These are phyloP conservation scores for Hansfordia pulvinata DNA, from an alignment of 2,329 filamentous ascomycete genomes.

Conservation along the genomic window DNA sequence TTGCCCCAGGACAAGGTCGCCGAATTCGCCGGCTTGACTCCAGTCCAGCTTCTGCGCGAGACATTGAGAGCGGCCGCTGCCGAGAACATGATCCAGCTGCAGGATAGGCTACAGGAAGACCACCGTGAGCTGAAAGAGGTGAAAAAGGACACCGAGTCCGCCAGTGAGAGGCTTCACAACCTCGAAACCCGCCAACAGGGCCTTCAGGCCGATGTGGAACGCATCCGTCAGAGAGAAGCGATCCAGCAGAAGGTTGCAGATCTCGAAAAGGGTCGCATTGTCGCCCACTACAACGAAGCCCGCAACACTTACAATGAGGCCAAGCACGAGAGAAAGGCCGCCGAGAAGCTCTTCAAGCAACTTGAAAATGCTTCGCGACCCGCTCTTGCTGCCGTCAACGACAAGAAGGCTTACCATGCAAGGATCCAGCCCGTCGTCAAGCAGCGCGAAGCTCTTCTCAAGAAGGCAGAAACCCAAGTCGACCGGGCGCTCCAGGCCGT, in stretches of 20 bases:
- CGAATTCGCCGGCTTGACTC: constrained; percentile 76
- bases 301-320: constrained; percentile 31
- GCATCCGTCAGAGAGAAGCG: constrained; percentile 60
- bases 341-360: constrained; percentile 40
- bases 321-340: constrained; percentile 39
- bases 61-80: constrained; percentile 83
- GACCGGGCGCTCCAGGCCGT: constrained; percentile 23
- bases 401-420: constrained; percentile 53
- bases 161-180: constrained; percentile 49
- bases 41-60: constrained; percentile 68
- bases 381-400: constrained; percentile 51
- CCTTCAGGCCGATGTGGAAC: constrained; percentile 71
- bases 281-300: constrained; percentile 49
- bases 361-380: constrained; percentile 52
- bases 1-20: constrained; percentile 91
- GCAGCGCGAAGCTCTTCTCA: constrained; percentile 38
- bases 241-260: constrained; percentile 51
- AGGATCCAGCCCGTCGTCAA: constrained; percentile 41
- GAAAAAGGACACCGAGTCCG: constrained; percentile 40
- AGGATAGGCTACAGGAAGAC: constrained; percentile 58
- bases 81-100: constrained; percentile 65
- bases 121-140: constrained; percentile 56
- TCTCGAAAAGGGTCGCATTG: constrained; percentile 50
- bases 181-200: constrained; percentile 61
- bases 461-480: constrained; percentile 36